Percentiles rank a stretch among this genome's conserved stretches.
These are phyloP conservation scores for Cnidoscolus chayamansa DNA, from an alignment of 441 rosid species.

Conservation along the genomic window DNA sequence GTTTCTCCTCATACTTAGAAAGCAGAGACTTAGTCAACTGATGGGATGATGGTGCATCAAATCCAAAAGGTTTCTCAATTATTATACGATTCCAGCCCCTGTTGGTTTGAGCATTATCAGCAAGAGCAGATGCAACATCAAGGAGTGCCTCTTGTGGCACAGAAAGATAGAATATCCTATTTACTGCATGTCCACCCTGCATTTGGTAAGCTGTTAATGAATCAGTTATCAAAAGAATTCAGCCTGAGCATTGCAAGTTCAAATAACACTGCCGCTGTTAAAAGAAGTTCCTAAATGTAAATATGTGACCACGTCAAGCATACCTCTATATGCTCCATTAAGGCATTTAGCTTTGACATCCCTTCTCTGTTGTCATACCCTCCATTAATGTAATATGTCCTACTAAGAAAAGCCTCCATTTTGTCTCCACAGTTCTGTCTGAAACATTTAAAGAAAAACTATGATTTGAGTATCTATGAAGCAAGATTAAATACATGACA, in stretches of 20 bases:
- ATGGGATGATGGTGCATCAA: constrained; percentile 52
- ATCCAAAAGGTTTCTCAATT: constrained; percentile 81
- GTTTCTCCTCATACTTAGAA: constrained; percentile 62
- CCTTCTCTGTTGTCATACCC: constrained; percentile 58
- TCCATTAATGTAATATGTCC: constrained; percentile 64
- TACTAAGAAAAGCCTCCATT: constrained; percentile 61
- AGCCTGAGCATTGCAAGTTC: constrained; percentile 11
- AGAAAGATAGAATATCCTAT: constrained; percentile 71
- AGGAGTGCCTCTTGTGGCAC: constrained; percentile 83
- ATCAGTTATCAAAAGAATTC: constrained; percentile 33
- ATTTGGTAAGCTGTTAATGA: constrained; percentile 33
- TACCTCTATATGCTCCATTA: constrained; percentile 76
- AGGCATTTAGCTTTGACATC: constrained; percentile 61
- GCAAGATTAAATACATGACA: not conserved
- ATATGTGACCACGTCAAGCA: not conserved
- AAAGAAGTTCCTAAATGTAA: constrained; percentile 5
- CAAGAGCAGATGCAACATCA: constrained; percentile 62
- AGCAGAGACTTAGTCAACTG: constrained; percentile 56
- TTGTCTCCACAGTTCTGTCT: constrained; percentile 69
- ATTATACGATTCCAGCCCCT: constrained; percentile 79
- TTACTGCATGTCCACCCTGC: constrained; percentile 59
- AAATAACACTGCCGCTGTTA: constrained; percentile 7
- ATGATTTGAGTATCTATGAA: not conserved
- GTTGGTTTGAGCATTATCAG: constrained; percentile 54
- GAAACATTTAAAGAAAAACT: constrained; percentile 11